Evolutionary conservation across 1,284 basidiomycete genomes (phyloP).

Genomic region (Cutaneotrichosporon dermatis): DNA sequence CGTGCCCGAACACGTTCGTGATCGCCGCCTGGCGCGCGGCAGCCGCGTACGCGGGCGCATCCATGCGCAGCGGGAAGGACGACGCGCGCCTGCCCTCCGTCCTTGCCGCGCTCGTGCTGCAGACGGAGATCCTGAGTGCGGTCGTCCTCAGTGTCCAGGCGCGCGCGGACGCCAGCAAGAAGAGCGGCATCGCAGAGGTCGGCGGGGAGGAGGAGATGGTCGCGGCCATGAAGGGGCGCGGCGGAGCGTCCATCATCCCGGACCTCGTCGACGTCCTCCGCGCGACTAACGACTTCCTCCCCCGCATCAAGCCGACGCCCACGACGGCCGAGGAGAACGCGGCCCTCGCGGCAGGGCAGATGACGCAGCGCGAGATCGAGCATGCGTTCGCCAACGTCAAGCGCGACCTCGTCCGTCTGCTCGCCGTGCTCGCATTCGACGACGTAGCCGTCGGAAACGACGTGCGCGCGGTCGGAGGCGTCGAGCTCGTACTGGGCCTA

Average conservation of each 20-base stretch:
- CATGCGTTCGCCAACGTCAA: constrained; percentile 64
- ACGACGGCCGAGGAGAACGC: constrained; percentile 22
- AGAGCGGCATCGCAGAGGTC: constrained; percentile 8
- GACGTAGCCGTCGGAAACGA: constrained; percentile 65
- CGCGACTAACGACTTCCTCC: constrained; percentile 66
- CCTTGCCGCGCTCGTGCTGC: constrained; percentile 71
- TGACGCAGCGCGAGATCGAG: constrained; percentile 38
- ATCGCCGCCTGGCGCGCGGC: constrained; percentile 20
- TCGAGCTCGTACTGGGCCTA: constrained; percentile 73
- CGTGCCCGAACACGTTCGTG: constrained; percentile 22
- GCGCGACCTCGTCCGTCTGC: constrained; percentile 65
- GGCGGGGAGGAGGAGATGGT: constrained; percentile 30
- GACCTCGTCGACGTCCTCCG: constrained; percentile 63
- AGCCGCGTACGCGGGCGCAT: constrained; percentile 23
- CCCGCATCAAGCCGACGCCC: constrained; percentile 57
- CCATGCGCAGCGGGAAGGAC: constrained; percentile 30
- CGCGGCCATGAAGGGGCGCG: constrained; percentile 22
- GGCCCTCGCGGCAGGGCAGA: neutral
- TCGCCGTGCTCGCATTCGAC: constrained; percentile 67
- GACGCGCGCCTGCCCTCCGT: constrained; percentile 54
- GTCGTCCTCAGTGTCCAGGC: constrained; percentile 49
- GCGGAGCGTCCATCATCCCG: constrained; percentile 55
- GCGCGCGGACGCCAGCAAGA: constrained; percentile 4
- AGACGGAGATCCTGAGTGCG: constrained; percentile 56
- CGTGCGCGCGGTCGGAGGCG: constrained; percentile 63